These are phyloP conservation scores for Fusarium buxicola DNA, from an alignment of 2,329 filamentous ascomycete genomes.

Conservation along the genomic window DNA sequence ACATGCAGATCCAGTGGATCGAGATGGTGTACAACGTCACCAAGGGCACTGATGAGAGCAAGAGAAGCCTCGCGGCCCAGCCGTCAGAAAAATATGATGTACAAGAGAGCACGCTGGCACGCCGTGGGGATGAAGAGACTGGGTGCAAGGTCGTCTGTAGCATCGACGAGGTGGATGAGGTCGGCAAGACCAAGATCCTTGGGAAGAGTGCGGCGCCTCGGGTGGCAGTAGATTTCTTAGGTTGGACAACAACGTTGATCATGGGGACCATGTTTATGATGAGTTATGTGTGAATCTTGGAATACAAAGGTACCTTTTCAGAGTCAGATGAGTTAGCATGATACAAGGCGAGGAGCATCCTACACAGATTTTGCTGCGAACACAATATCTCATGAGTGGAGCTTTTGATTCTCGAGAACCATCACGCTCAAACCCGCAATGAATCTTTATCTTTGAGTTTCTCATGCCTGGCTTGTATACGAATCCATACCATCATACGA, in stretches of 20 bases:
- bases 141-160: conserved; percentile 49
- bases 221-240: neutral
- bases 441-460: neutral
- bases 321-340: neutral
- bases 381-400: no score
- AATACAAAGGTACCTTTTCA: neutral
- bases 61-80: conserved; percentile 14
- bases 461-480: neutral
- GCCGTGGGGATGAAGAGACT: conserved; percentile 40
- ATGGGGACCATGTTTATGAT: conserved; percentile 10
- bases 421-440: neutral
- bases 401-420: neutral
- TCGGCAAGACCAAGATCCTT: conserved; percentile 39
- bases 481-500: neutral
- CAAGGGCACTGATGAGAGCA: conserved; percentile 13
- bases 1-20: conserved; percentile 71
- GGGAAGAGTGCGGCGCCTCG: conserved; percentile 43
- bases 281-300: neutral
- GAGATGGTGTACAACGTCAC: conserved; percentile 67
- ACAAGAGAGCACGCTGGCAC: conserved; percentile 50
- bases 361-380: neutral
- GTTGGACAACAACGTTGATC: conserved; percentile 1
- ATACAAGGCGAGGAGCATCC: neutral
- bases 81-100: conserved; percentile 18
- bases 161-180: conserved; percentile 49